Percentiles rank a stretch among this genome's conserved stretches.
Conservation (phyloP, 805 yeast species). For the Grigorovia yakushimaensis region DNA sequence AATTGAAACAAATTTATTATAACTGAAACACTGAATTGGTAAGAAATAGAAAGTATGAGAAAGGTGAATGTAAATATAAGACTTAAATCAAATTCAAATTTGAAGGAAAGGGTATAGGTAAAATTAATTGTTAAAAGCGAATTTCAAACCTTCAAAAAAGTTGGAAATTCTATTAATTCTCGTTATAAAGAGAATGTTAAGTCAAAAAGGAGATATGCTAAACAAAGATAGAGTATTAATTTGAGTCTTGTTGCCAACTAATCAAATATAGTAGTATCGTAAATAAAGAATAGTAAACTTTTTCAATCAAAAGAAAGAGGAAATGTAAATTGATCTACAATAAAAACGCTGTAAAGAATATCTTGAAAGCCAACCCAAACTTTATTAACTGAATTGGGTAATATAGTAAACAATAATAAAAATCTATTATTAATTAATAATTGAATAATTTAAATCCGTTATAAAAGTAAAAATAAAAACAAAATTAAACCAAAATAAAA, state of each 20-base stretch:
- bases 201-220: background rate
- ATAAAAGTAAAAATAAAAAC: background rate
- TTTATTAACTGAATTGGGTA: background rate
- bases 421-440: too few relatives aligned
- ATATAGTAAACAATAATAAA: background rate
- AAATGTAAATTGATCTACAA: background rate
- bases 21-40: background rate
- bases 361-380: background rate
- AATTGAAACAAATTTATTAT: background rate
- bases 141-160: background rate
- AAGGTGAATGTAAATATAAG: background rate
- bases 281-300: too few relatives aligned
- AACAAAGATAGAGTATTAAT: too few relatives aligned
- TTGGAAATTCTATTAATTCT: background rate
- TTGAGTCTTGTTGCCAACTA: too few relatives aligned
- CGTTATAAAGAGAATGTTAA: background rate
- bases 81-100: too few relatives aligned
- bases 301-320: too few relatives aligned
- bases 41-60: background rate
- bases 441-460: background rate
- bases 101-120: background rate
- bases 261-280: too few relatives aligned
- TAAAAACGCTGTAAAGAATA: too few relatives aligned
- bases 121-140: background rate
- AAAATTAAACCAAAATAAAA: too few relatives aligned